phyloP scores from a whole-genome alignment of 2,329 filamentous ascomycete species.

The Ceratocystis diversiconidia region DNA sequence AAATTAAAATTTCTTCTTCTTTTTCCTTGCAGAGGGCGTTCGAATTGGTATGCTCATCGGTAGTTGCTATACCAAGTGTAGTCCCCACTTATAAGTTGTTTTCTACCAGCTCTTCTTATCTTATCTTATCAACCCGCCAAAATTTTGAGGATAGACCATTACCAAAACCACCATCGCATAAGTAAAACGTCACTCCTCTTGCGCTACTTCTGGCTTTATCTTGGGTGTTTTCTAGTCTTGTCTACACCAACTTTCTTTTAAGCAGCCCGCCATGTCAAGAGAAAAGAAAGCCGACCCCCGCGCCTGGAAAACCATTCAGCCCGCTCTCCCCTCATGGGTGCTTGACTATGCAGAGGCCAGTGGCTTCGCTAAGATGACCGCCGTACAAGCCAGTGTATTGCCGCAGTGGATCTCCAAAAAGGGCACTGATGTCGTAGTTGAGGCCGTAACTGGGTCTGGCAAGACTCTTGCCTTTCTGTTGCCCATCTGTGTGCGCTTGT shows the following conservation, averaged over 20 bases:
- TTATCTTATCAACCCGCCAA: slow-evolving; percentile 18
- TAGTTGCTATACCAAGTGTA: not conserved
- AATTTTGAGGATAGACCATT: slow-evolving; percentile 13
- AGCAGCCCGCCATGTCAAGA: slow-evolving; percentile 17
- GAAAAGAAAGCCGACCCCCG: slow-evolving; percentile 31
- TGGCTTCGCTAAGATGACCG: slow-evolving; percentile 79
- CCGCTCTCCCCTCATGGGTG: slow-evolving; percentile 50
- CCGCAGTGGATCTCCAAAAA: slow-evolving; percentile 81
- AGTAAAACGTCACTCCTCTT: not conserved
- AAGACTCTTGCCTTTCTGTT: slow-evolving; percentile 82
- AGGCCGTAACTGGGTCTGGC: slow-evolving; percentile 81
- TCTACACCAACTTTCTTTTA: not conserved
- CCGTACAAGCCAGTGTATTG: slow-evolving; percentile 85
- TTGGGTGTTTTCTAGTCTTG: not conserved
- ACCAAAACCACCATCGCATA: not conserved
- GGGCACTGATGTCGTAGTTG: slow-evolving; percentile 63
- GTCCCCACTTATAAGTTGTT: not conserved
- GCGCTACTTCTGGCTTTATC: not conserved
- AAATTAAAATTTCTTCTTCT: not conserved
- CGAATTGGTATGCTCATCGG: not conserved
- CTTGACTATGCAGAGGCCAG: slow-evolving; percentile 69
- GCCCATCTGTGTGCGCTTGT: slow-evolving; percentile 66
- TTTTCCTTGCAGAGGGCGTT: not conserved
- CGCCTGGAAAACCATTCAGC: slow-evolving; percentile 30
- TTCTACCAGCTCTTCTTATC: not conserved